Base-by-base conservation (phyloP, 768 basidiomycete genomes). In the Sistotremastrum suecicum region DNA sequence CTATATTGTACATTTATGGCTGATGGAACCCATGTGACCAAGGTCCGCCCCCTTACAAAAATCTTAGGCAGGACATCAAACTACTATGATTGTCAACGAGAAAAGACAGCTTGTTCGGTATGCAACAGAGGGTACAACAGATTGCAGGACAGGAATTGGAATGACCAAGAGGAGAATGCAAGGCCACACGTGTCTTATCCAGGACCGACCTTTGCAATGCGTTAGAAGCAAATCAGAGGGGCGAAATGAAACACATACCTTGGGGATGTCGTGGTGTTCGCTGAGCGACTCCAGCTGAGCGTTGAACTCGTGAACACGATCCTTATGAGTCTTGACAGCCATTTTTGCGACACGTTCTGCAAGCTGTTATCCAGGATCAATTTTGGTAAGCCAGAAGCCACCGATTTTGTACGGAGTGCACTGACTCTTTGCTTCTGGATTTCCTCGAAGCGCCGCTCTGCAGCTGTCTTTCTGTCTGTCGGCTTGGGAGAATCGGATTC, bases 191-290 rank as follows among this genome's bases (percentile, higher is more conserved):
- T 48, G 50, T 66, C 55, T 86, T 79, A 89, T 66, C 86, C 86
- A 39, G 86, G 86, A 50, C 86, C 86, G 60, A 89, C 86, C 86
- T 89, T 54, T 43, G 41, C 45, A 41, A 7, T 37, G 39, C 12
- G 43, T 20, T 41, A 47, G 49, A 37, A 46, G 42, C 30, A 42
- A 37, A 43, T 48, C 7, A 45, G 47, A 34, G 54, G 49, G 33
- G 40, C 38, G 8, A 30, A 28, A 5, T 48, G 37, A 28, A 45
- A 47, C 11, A 56, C 65, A 49, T 59, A 80, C 87, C 74, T 92
- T 91, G 37, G 89, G 89, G 56, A 91, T 90, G 60, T 92, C 89
- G 62, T 94, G 86, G 71, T 91, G 90, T 66, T 92, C 89, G 61
- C 83, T 86, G 47, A 91, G 72, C 48, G 75, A 66, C 63, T 92